Base-by-base conservation (phyloP, 148 eudicot genomes). In the Persicaria maculosa region DNA sequence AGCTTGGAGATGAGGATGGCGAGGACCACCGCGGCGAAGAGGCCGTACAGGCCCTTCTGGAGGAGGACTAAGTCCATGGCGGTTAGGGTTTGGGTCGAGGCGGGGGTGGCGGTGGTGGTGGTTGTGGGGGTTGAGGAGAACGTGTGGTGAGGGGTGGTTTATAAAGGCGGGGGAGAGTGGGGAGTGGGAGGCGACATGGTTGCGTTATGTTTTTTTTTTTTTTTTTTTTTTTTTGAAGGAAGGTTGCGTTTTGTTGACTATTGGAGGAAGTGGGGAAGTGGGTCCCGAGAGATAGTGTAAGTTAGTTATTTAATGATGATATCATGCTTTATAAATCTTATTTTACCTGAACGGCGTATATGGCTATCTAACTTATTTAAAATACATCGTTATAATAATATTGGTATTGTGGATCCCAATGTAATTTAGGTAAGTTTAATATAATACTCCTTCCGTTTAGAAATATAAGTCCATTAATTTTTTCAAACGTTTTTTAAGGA, bases 1-100 rank as follows among this genome's bases (percentile, higher is more conserved):
- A 65, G 19, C 70, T 65, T 65, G 0, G 70, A 65, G 70, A 65
- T 65, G 7, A 43, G 0, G 70, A 65, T 65, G 46, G 70, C 70
- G 0, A 65, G 19, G 47, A n/a, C 15, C 46, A 43, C n/a, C 9
- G 70, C 45, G 19, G 15, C 12, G 70, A 65, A 65, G 70, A 65
- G 70, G 47, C 46, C 70, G 70, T 40, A 65, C 4, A 65, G 70
- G 19, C 70, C 70, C 70, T 65, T 65, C 19, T 65, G 70, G 70
- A 65, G 70, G 19, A 62, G 68, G 68, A 31, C 68, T 5, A 65
- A 40, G 15, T 65, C 70, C 70, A 65, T 65, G 70, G 40, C 14
- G 14, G 36, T 20, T n/a, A 5, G 22, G 7, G 6, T 55, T 55
- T 19, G 40, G 65, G 9, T 59, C 2, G 40, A 58, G 31, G 62